phyloP scores from a whole-genome alignment of 1,139 yeast genomes.

The Saccharomycopsis phalli region DNA sequence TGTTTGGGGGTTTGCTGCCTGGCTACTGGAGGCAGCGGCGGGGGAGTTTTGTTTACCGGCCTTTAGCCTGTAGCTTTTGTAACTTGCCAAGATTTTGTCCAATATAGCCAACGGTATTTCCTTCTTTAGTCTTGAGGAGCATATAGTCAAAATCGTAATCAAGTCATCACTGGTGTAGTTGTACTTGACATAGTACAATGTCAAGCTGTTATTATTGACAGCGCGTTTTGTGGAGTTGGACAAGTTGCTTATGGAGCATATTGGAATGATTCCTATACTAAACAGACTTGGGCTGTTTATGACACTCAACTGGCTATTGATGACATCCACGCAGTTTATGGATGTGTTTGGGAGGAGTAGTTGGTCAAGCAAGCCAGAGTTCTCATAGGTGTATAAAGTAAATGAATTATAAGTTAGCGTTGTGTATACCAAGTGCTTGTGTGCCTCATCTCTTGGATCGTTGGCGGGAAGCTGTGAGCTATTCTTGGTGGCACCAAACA shows the following conservation, averaged over 20 bases:
- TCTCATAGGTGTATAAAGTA: slow-evolving; percentile 24
- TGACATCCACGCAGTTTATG: slow-evolving; percentile 21
- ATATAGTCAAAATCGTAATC: slow-evolving; percentile 24
- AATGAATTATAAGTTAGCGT: slow-evolving; percentile 25
- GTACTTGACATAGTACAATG: slow-evolving; percentile 17
- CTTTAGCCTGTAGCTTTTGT: slow-evolving; percentile 18
- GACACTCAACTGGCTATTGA: slow-evolving; percentile 21
- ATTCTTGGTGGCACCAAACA: slow-evolving; percentile 2
- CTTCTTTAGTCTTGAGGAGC: slow-evolving; percentile 22
- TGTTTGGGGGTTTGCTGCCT: neutral
- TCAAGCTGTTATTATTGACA: slow-evolving; percentile 19
- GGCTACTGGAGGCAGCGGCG: neutral
- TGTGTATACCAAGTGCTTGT: slow-evolving; percentile 22
- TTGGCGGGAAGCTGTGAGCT: neutral
- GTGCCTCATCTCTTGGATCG: slow-evolving; percentile 8
- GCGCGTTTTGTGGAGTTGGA: slow-evolving; percentile 20
- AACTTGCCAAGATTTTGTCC: slow-evolving; percentile 23
- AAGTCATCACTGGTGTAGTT: slow-evolving; percentile 21
- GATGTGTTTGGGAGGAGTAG: slow-evolving; percentile 14
- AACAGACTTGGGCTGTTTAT: slow-evolving; percentile 23
- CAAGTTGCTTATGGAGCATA: slow-evolving; percentile 20
- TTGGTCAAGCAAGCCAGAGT: slow-evolving; percentile 11
- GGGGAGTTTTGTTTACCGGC: neutral
- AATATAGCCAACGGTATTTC: slow-evolving; percentile 23
- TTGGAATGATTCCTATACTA: slow-evolving; percentile 21